These are phyloP conservation scores for Cryomyces antarcticus DNA, from an alignment of 495 filamentous ascomycete species.

Conservation along the genomic window DNA sequence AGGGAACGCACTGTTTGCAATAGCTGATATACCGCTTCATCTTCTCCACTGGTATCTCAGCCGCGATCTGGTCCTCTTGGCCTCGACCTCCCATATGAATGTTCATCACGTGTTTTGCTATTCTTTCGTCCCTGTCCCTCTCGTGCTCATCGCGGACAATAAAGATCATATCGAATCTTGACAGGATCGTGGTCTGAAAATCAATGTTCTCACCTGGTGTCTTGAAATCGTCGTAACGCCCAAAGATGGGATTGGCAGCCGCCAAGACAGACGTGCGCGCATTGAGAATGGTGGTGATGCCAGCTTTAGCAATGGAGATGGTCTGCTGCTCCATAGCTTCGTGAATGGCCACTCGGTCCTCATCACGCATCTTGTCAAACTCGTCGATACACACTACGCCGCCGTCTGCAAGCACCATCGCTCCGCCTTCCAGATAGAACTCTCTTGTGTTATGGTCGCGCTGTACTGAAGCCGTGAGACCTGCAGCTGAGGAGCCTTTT, in stretches of 20 bases:
- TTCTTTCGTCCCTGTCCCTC: slow-evolving; percentile 69
- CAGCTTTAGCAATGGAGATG: slow-evolving; percentile 97
- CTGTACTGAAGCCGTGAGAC: slow-evolving; percentile 95
- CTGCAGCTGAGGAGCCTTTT: slow-evolving; percentile 94
- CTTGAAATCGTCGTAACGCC: slow-evolving; percentile 95
- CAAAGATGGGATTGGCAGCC: slow-evolving; percentile 94
- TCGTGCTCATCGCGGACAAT: slow-evolving; percentile 95
- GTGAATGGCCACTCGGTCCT: slow-evolving; percentile 96
- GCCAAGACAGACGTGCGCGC: slow-evolving; percentile 88
- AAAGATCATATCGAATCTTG: slow-evolving; percentile 99
- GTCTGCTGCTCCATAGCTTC: slow-evolving; percentile 99
- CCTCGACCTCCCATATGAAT: slow-evolving; percentile 88
- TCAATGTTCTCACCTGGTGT: slow-evolving; percentile 97
- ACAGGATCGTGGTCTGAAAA: slow-evolving; percentile 97
- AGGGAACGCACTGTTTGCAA: slow-evolving; percentile 60
- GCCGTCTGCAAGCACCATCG: slow-evolving; percentile 95
- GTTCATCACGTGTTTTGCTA: slow-evolving; percentile 92
- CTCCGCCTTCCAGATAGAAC: slow-evolving; percentile 96
- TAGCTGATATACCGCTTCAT: slow-evolving; percentile 98
- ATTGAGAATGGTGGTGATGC: slow-evolving; percentile 97
- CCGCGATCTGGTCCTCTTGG: slow-evolving; percentile 55
- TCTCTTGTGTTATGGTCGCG: slow-evolving; percentile 80
- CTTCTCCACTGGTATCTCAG: slow-evolving; percentile 81
- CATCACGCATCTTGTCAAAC: slow-evolving; percentile 99
- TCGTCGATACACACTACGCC: slow-evolving; percentile 99